These are phyloP conservation scores for Tephrocybe sp. DNA, from an alignment of 768 basidiomycete species.

Conservation along the genomic window DNA sequence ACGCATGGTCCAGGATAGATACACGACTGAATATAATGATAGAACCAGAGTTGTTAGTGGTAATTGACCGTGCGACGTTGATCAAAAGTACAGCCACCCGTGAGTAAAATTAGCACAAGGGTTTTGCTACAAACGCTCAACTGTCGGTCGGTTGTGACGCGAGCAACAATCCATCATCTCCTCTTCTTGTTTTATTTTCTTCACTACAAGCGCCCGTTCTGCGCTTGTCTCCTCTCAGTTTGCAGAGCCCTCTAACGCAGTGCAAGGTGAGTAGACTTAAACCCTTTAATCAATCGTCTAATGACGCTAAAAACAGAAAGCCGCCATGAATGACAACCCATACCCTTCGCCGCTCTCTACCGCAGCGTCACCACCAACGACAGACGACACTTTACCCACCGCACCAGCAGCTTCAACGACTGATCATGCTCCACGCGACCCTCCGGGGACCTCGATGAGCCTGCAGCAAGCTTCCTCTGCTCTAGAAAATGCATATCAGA, in stretches of 20 bases:
- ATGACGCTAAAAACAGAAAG: too few relatives aligned
- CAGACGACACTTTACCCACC: slow-evolving; percentile 11
- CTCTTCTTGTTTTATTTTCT: too few relatives aligned
- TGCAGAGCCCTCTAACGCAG: too few relatives aligned
- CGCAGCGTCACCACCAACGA: slow-evolving; percentile 17
- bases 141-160: background rate
- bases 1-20: too few relatives aligned
- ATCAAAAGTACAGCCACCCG: too few relatives aligned
- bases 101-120: too few relatives aligned
- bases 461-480: slow-evolving; percentile 53
- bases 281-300: background rate
- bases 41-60: too few relatives aligned
- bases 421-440: slow-evolving; percentile 12
- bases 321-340: slow-evolving; percentile 25
- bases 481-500: slow-evolving; percentile 53
- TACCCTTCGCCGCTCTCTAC: slow-evolving; percentile 31
- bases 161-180: slow-evolving; percentile 3
- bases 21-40: too few relatives aligned
- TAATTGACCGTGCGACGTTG: too few relatives aligned
- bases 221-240: too few relatives aligned
- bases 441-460: slow-evolving; percentile 32
- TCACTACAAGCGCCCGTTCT: too few relatives aligned
- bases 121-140: background rate
- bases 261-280: slow-evolving; percentile 1
- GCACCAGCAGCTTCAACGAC: background rate